These are phyloP conservation scores for Populus tomentosa DNA, from an alignment of 441 rosid species.

Conservation along the genomic window DNA sequence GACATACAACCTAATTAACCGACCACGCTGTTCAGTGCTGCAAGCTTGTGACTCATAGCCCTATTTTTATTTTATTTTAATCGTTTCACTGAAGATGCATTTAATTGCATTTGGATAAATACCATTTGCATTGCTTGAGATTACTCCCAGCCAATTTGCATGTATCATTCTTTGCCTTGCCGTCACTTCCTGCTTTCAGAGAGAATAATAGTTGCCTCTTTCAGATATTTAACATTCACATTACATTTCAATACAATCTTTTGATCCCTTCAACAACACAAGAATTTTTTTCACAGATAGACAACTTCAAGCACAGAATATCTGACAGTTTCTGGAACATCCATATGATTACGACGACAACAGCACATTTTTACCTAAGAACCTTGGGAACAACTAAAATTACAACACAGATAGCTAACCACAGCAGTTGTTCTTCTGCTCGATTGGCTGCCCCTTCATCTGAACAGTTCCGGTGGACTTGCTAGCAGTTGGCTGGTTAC, in stretches of 20 bases:
- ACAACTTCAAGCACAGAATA: slow-evolving; percentile 4
- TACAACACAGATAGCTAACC: slow-evolving; percentile 33
- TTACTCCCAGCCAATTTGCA: not conserved
- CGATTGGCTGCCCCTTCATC: slow-evolving; percentile 75
- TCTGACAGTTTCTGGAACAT: slow-evolving; percentile 13
- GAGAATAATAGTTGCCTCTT: not conserved
- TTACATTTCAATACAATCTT: not conserved
- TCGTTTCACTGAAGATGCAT: not conserved
- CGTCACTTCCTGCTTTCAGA: not conserved
- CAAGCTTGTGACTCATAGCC: not conserved
- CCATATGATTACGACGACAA: slow-evolving; percentile 9
- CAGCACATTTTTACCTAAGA: slow-evolving; percentile 4
- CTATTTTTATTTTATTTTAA: too few relatives aligned
- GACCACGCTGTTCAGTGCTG: not conserved
- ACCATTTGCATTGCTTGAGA: not conserved
- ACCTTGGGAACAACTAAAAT: not conserved
- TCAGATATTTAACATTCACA: not conserved
- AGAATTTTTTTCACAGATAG: slow-evolving; percentile 4
- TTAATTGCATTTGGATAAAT: not conserved
- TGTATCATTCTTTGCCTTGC: not conserved
- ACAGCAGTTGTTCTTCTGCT: slow-evolving; percentile 58
- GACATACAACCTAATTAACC: too few relatives aligned
- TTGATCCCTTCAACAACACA: not conserved
- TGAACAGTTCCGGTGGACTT: slow-evolving; percentile 54
- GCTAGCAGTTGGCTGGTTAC: slow-evolving; percentile 56